Evolutionary conservation across 306 rosid species (phyloP).

Genomic region (Quercus cerris): DNA sequence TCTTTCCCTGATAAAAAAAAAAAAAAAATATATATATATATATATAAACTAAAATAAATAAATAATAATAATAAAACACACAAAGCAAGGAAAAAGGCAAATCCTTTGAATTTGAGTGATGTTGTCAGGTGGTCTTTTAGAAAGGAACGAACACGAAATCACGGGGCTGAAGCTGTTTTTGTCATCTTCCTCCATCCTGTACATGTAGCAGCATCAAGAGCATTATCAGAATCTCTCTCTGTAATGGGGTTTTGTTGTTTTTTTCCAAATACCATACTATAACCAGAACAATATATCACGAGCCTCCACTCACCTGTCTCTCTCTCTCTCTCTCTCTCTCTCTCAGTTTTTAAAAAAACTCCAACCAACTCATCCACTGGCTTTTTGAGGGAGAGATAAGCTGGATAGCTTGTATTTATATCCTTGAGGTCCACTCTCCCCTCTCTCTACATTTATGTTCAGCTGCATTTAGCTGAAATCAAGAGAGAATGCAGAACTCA

Average conservation of each 20-base stretch:
- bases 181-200: slow-evolving; percentile 42
- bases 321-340: slow-evolving; percentile 2
- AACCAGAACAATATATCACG: slow-evolving; percentile 13
- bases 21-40: too few species aligned
- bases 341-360: background rate
- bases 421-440: slow-evolving; percentile 2
- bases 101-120: background rate
- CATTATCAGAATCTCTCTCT: slow-evolving; percentile 10
- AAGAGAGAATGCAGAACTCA: slow-evolving; percentile 38
- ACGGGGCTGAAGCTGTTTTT: slow-evolving; percentile 66
- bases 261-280: background rate
- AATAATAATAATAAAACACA: too few species aligned
- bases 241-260: slow-evolving; percentile 28
- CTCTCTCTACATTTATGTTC: slow-evolving; percentile 8
- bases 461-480: background rate
- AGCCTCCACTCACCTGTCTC: slow-evolving; percentile 22
- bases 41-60: too few species aligned
- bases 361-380: background rate
- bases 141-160: slow-evolving; percentile 41
- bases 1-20: too few species aligned
- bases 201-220: background rate
- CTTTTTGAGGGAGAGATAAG: slow-evolving; percentile 17
- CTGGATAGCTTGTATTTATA: slow-evolving; percentile 1
- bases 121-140: background rate
- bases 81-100: too few species aligned